Evolutionary conservation across 768 basidiomycete genomes (phyloP), one percentile per base, ranked within the genome.

Genomic region (Cubamyces lactineus): DNA sequence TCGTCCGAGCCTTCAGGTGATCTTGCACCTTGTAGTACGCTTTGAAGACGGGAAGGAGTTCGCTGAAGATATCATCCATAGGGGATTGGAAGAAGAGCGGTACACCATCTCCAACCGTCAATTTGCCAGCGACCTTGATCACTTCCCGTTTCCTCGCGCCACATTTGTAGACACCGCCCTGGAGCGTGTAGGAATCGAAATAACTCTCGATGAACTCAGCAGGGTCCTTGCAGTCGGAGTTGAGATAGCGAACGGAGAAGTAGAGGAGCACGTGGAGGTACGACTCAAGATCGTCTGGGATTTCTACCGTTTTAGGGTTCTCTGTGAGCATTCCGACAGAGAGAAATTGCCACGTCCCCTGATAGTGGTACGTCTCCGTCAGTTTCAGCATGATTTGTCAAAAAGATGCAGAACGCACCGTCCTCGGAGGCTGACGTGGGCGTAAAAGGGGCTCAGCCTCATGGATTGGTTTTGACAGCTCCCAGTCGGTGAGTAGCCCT

Each of bases 321-420:
- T 24, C 2, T 2, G 38, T 4, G 7, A 64, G 45, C 16, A 51
- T 52, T 1, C 17, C 19, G 7, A 61, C 62, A 0, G 59, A 57
- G 47, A 61, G 53, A 49, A 54, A 67, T 45, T 64, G 66, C 66
- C 66, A 67, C n/a, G 66, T 67, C 0, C 66, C 62, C 66, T 67
- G 16, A 30, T 30, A 8, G 23, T 24, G 26, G 40, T 42, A 2
- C 13, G 3, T 2, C 5, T 1, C 24, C 28, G 28, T 30, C 41
- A 34, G 28, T n/a, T n/a, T n/a, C 28, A 8, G 8, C 28, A 30
- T 30, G 28, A 3, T 8, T 24, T 9, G 8, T 26, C 9, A 13
- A 2, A 41, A 5, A n/a, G 19, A 15, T 19, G 13, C 28, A 30
- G 3, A 3, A 42, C 53, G n/a, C 17, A 61, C 59, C 5, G 59